Evolutionary conservation across 139 green algal species (phyloP).

Genomic region (Pseudopediastrum boryanum): DNA sequence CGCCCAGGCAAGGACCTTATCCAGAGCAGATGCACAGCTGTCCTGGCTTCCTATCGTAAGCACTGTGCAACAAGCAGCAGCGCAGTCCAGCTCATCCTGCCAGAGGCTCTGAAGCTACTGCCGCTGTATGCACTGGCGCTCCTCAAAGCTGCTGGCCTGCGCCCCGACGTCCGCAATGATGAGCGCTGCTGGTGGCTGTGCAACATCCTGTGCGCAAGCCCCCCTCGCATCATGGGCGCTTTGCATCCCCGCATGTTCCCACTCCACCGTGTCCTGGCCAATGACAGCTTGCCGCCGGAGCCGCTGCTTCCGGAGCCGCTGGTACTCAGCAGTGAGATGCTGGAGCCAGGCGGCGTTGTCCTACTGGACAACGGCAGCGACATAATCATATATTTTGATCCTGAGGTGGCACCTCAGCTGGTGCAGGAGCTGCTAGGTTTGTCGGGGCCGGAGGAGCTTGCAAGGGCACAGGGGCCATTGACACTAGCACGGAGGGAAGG

Average conservation of each 20-base stretch:
- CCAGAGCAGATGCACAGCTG: conserved; percentile 43
- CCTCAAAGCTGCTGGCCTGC: conserved; percentile 76
- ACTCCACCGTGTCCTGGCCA: conserved; percentile 44
- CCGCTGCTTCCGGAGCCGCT: conserved; percentile 33
- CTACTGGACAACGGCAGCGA: conserved; percentile 84
- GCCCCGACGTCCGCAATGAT: conserved; percentile 45
- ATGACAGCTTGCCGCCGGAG: conserved; percentile 8
- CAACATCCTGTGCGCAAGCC: conserved; percentile 60
- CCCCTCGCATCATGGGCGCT: conserved; percentile 54
- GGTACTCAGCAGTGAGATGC: conserved; percentile 55
- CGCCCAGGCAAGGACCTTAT: conserved; percentile 62
- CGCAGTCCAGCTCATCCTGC: conserved; percentile 87
- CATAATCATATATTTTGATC: conserved; percentile 56
- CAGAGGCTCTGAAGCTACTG: conserved; percentile 91
- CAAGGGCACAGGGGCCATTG: conserved; percentile 14
- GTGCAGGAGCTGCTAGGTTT: conserved; percentile 72
- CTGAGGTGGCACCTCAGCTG: conserved; percentile 19
- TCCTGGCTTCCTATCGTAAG: conserved; percentile 70
- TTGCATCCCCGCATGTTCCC: conserved; percentile 73
- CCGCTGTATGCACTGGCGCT: conserved; percentile 83
- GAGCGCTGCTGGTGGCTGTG: conserved; percentile 20
- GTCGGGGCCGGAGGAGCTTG: conserved; percentile 55
- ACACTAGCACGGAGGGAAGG: conserved; percentile 37
- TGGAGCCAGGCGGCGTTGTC: conserved; percentile 76
- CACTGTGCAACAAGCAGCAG: conserved; percentile 72